Evolutionary conservation across 345 rosid species (phyloP).

Genomic region (Populus pruinosa): DNA sequence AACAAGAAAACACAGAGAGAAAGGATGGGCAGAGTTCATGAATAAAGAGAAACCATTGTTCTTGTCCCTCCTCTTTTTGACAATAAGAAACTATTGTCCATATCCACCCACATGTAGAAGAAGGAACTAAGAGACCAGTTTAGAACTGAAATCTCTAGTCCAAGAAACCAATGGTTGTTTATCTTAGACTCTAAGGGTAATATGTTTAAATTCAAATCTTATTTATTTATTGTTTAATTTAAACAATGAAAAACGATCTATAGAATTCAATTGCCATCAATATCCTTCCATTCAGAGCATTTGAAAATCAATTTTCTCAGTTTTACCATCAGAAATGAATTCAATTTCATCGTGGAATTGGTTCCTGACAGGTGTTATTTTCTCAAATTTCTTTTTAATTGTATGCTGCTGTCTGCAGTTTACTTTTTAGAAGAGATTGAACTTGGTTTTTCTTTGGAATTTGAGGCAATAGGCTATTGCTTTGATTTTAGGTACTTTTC

Average conservation of each 20-base stretch:
- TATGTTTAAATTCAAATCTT: neutral
- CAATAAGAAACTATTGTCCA: neutral
- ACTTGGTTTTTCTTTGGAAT: conserved; percentile 1
- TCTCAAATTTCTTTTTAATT: neutral
- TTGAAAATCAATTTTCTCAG: neutral
- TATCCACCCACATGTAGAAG: neutral
- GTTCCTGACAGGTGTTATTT: neutral
- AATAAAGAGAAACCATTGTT: neutral
- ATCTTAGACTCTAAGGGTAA: neutral
- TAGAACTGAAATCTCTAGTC: neutral
- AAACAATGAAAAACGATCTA: neutral
- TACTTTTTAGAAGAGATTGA: neutral
- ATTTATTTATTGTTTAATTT: neutral
- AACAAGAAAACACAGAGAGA: neutral
- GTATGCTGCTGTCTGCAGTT: neutral
- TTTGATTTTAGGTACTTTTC: neutral
- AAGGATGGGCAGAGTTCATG: neutral
- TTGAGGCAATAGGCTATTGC: neutral
- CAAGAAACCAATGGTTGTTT: neutral
- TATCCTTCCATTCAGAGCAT: neutral
- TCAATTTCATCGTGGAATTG: neutral
- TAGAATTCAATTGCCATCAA: neutral
- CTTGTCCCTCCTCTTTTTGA: no score
- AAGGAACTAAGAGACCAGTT: neutral
- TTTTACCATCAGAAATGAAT: neutral